Conservation (phyloP, 78 protist genomes). For the Polysphondylium violaceum region DNA sequence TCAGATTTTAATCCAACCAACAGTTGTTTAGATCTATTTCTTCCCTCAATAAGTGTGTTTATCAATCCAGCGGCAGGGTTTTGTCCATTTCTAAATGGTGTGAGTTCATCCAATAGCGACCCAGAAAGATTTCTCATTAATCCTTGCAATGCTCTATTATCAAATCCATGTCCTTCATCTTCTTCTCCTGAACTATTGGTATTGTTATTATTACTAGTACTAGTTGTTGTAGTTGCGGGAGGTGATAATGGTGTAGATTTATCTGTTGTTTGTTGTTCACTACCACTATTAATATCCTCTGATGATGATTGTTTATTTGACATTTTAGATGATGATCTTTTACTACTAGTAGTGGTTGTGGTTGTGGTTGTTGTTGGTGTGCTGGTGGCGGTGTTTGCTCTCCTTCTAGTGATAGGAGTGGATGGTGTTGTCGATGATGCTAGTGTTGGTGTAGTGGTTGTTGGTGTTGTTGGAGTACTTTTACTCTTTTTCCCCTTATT, state of each 20-base stretch:
- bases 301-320: conserved; percentile 8
- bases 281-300: no score
- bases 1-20: conserved; percentile 64
- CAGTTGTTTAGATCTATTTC: conserved; percentile 46
- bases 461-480: conserved; percentile 18
- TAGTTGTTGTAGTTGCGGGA: conserved; percentile 7
- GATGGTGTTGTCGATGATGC: neutral
- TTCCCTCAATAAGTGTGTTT: conserved; percentile 70
- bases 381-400: neutral
- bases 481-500: neutral
- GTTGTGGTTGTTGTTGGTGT: neutral
- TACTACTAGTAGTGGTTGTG: neutral
- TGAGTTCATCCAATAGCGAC: conserved; percentile 46
- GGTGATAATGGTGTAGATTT: neutral
- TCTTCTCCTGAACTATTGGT: conserved; percentile 6
- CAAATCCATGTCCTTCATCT: neutral
- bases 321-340: conserved; percentile 11
- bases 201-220: conserved; percentile 27
- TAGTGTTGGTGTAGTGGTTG: conserved; percentile 1
- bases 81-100: conserved; percentile 21
- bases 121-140: conserved; percentile 62
- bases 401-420: neutral
- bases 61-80: conserved; percentile 35
- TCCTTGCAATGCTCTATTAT: conserved; percentile 40
- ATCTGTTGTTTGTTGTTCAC: neutral